A percentile compares a stretch with the other conserved stretches of the same genome.
These are phyloP conservation scores for Carallia brachiata DNA, from an alignment of 345 rosid species.

Conservation along the genomic window DNA sequence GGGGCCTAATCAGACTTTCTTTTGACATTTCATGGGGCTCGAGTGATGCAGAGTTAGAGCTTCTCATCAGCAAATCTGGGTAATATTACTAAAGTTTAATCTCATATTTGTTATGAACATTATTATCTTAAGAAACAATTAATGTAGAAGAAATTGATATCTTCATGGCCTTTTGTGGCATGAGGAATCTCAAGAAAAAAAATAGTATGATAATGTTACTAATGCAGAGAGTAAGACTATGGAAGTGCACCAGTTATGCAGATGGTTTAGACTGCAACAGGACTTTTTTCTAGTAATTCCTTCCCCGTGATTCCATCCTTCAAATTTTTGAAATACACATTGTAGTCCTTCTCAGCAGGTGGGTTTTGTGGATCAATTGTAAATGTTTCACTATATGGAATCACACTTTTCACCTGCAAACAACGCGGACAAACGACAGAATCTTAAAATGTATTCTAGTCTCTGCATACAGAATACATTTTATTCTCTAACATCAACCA, in stretches of 20 bases:
- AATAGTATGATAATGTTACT: neutral
- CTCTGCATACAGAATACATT: too few relatives aligned
- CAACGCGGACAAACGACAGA: neutral
- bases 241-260: neutral
- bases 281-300: slow-evolving; percentile 61
- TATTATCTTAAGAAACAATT: too few relatives aligned
- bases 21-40: too few relatives aligned
- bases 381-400: slow-evolving; percentile 88
- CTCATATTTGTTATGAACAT: too few relatives aligned
- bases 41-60: too few relatives aligned
- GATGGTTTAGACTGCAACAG: slow-evolving; percentile 46
- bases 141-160: too few relatives aligned
- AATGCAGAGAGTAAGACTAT: neutral
- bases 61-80: too few relatives aligned
- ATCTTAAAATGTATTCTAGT: neutral
- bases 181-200: too few relatives aligned
- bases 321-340: slow-evolving; percentile 59
- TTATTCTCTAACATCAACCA: too few relatives aligned
- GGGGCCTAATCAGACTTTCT: too few relatives aligned
- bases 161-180: too few relatives aligned
- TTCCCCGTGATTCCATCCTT: slow-evolving; percentile 82
- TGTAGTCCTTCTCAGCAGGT: slow-evolving; percentile 83
- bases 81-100: too few relatives aligned
- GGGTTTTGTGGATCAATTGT: slow-evolving; percentile 87
- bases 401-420: slow-evolving; percentile 76